These are phyloP conservation scores for Aspergillus olivimuriae DNA, from an alignment of 495 filamentous ascomycete genomes.

Conservation along the genomic window DNA sequence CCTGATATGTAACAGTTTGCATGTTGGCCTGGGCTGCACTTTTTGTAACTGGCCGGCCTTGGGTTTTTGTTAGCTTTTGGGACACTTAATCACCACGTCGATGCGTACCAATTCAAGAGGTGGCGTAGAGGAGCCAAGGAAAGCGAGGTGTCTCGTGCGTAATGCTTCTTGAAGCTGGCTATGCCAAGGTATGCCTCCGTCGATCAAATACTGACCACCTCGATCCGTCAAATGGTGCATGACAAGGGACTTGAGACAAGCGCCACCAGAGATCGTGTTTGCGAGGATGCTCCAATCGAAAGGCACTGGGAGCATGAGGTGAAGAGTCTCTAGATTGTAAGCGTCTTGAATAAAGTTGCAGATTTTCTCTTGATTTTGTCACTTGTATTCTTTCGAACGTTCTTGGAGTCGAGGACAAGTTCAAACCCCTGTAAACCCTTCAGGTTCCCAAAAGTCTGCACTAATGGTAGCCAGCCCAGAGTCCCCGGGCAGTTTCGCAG, in stretches of 20 bases:
- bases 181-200: neutral
- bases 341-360: neutral
- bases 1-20: constrained; percentile 1
- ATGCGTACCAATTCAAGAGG: neutral
- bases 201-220: neutral
- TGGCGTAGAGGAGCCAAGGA: neutral
- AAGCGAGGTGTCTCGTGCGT: neutral
- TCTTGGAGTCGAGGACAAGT: neutral
- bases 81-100: too few relatives aligned
- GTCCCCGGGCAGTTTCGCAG: neutral
- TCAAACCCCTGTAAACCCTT: neutral
- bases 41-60: neutral
- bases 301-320: neutral
- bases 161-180: neutral
- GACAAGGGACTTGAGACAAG: neutral
- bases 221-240: neutral
- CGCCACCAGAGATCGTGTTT: neutral
- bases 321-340: neutral
- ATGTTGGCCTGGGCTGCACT: neutral
- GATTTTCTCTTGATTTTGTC: neutral
- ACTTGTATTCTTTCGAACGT: neutral
- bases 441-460: neutral
- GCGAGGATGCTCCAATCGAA: neutral
- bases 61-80: neutral
- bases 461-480: neutral